Percentiles rank a stretch among this genome's conserved stretches.
These are phyloP conservation scores for Reutealis trisperma DNA, from an alignment of 345 rosid species.

Conservation along the genomic window DNA sequence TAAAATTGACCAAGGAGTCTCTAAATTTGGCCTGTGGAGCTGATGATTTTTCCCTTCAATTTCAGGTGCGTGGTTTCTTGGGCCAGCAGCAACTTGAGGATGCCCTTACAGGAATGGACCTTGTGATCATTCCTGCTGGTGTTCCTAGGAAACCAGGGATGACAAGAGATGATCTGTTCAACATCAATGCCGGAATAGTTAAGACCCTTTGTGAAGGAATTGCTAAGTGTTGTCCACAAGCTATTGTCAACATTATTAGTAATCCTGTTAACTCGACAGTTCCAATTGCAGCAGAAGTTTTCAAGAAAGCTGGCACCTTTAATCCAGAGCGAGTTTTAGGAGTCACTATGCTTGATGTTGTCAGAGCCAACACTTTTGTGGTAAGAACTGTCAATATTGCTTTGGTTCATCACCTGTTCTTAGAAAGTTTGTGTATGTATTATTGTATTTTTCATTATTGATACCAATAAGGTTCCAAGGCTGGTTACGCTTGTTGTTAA, in stretches of 20 bases:
- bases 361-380: slow-evolving; percentile 97
- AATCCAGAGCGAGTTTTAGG: slow-evolving; percentile 88
- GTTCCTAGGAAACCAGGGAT: slow-evolving; percentile 98
- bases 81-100: slow-evolving; percentile 83
- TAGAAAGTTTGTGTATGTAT: neutral
- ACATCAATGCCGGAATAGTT: slow-evolving; percentile 94
- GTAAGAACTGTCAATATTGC: slow-evolving; percentile 38
- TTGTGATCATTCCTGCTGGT: slow-evolving; percentile 93
- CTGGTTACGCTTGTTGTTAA: neutral
- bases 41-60: slow-evolving; percentile 2
- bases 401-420: neutral
- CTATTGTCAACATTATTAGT: slow-evolving; percentile 84
- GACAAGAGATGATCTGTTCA: slow-evolving; percentile 98
- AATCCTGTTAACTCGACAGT: slow-evolving; percentile 96
- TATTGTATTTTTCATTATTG: neutral
- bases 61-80: slow-evolving; percentile 86
- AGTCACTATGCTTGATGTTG: slow-evolving; percentile 96
- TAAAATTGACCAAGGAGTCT: neutral
- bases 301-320: slow-evolving; percentile 84
- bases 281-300: slow-evolving; percentile 93
- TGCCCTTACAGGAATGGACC: slow-evolving; percentile 91
- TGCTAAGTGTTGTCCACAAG: slow-evolving; percentile 77
- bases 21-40: neutral
- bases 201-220: slow-evolving; percentile 86
- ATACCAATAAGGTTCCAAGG: neutral